Evolutionary conservation across 306 rosid genomes (phyloP).

Genomic region (Boehmeria nivea): DNA sequence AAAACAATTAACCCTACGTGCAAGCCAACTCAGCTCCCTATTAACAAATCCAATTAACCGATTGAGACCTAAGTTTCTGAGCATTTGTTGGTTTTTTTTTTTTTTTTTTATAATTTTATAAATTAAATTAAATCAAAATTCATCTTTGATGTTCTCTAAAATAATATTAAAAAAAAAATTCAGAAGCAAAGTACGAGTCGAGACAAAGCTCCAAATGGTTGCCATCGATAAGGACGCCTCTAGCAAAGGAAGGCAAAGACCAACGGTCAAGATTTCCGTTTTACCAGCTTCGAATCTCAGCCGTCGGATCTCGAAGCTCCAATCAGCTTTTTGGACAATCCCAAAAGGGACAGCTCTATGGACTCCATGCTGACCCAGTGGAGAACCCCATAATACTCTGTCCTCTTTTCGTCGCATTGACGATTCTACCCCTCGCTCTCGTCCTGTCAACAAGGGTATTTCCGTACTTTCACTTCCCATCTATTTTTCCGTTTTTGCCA

Average conservation of each 20-base stretch:
- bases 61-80: conserved; percentile 26
- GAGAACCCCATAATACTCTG: conserved; percentile 36
- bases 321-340: conserved; percentile 40
- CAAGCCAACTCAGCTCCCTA: conserved; percentile 48
- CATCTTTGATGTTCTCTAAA: conserved; percentile 18
- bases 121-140: neutral
- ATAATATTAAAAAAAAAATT: neutral
- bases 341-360: conserved; percentile 36
- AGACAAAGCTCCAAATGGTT: conserved; percentile 24
- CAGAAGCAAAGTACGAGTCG: conserved; percentile 4
- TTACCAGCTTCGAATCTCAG: neutral
- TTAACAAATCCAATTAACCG: conserved; percentile 8
- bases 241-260: neutral
- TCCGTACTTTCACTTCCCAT: conserved; percentile 4
- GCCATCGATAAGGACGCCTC: conserved; percentile 28
- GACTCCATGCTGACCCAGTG: conserved; percentile 37
- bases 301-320: conserved; percentile 18
- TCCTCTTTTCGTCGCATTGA: conserved; percentile 26
- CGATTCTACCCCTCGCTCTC: conserved; percentile 26
- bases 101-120: neutral
- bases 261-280: conserved; percentile 19
- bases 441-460: conserved; percentile 1
- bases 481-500: neutral
- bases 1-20: conserved; percentile 38
- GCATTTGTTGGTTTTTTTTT: neutral